Base-by-base conservation (phyloP, 2,329 filamentous ascomycete genomes). In the Trematosphaeria pertusa region DNA sequence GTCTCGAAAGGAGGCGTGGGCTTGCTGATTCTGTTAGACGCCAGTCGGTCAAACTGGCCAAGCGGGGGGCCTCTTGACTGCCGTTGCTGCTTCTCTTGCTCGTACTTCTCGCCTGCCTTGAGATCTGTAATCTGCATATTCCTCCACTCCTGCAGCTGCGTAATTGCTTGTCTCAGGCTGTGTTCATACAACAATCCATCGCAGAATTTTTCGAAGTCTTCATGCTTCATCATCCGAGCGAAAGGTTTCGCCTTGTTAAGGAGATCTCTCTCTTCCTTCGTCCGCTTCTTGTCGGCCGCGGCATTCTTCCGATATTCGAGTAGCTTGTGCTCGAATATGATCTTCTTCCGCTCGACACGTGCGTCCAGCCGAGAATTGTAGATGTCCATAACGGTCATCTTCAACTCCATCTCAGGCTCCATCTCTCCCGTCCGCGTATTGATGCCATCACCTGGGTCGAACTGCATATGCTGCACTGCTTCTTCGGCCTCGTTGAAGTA, bases 401-500 rank as follows among this genome's bases (percentile, higher is more conserved):
- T 99, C 35, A 99, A 82, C 56, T 97, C 92, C 81, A 96, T 96
- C 72, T 99, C 94, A 0, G 94, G 91, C 62, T 99, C 94, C 47
- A 95, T 79, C 65, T 95, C 87, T 51, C 89, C 88, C 0, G 91
- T 96, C 2, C 81, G 77, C 1, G 88, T 86, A 64, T 96, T 96
- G 58, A 96, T 80, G 46, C 94, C 94, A 73, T 97, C 93, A 19
- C 94, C 94, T 0, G 94, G 93, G 46, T 97, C 93, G 64, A 99
- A 99, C 55, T 95, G 89, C 92, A 99, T 97, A 54, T 96, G 87
- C 70, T 99, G 94, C 2, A 99, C 94, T 0, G 93, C 93, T 74
- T 97, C 95, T 75, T 99, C 94, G 1, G 94, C 94, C 64, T 99
- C 94, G 64, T 99, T 99, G 65, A 93, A 89, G 68, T 96, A 94